Evolutionary conservation across 495 filamentous ascomycete species (phyloP), one percentile per base, ranked within the genome.

Genomic region (Penicillium flavigenum): DNA sequence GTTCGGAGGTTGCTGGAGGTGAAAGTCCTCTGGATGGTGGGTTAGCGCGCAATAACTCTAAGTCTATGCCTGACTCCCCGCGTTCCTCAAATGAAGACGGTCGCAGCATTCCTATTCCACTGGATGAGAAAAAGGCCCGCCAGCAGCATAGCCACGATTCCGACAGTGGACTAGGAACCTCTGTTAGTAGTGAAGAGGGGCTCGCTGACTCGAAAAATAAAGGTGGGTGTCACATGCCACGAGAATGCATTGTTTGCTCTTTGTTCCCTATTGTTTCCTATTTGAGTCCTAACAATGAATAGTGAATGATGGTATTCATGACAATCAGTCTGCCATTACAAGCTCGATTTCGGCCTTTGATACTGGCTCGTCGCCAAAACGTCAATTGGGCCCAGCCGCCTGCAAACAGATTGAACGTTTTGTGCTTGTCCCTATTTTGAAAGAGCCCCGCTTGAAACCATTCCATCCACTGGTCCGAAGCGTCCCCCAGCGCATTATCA

Each of bases 381-480:
- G 77, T 54, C 76, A 73, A 48, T 71, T 87, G 38, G 76, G 76
- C 52, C 61, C 73, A 10, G 68, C 76, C 56, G 82, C 82, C 41
- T 77, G 76, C 63, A 71, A 78, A 57, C 74, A 83, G 51, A 86
- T 88, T 51, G 73, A 85, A 58, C 75, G 78, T 32, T 71, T 76
- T 61, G 77, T 88, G 57, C 72, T 88, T 47, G 64, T 76, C 2
- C 85, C 85, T 10, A 81, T 88, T 36, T 66, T 86, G 8, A 69
- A 74, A 16, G 79, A 82, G 55, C 63, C 75, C 24, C 64, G 70
- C 11, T 79, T 92, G 49, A 87, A 91, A 71, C 84, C 87, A 32
- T 96, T 93, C 73, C 89, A 89, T 64, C 80, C 86, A 51, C 81
- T 96, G 52, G 81, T 94, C 47, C 75, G 85, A 54, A 85, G 88